Evolutionary conservation across 768 basidiomycete species (phyloP), one percentile per base, ranked within the genome.

Genomic region (Leccinum subtestaceum): DNA sequence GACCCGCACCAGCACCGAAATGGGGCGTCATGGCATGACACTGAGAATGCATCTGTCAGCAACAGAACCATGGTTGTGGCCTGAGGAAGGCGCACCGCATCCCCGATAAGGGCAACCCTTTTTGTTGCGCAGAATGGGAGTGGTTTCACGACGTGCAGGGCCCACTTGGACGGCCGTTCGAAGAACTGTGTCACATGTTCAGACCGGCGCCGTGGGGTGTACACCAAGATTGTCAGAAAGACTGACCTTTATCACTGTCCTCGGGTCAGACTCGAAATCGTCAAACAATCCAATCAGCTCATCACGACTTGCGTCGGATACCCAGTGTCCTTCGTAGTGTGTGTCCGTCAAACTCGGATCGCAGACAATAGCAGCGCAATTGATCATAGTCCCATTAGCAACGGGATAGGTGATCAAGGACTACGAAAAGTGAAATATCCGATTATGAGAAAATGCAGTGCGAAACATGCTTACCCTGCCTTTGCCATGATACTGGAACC

Each of bases 371-470:
- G 72, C 76, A 4, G 59, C 75, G n/a, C 76, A 53, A 25, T 79
- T 81, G 36, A 81, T 53, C 5, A 75, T 32, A 6, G 65, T 57
- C 5, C 78, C 76, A 38, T 70, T 67, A 3, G 72, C 68, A 47
- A 80, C 69, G 4, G 78, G 79, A 60, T 76, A 81, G 4, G 68
- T 65, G 5, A 81, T 67, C 1, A 79, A 51, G 43, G 73, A 70
- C 82, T 82, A 36, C 6, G 15, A 49, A 50, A 10, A 11, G 32
- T n/a, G 27, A 46, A n/a, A 23, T 52, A 3, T 50, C 32, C 19
- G 13, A 8, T 21, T 13, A 8, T 12, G 27, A 48, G 43, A 1
- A 31, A 38, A 32, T n/a, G 15, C 1, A 19, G 34, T 13, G 11
- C 0, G 2, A 27, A 48, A 23, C 13, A 45, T 10, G 1, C 17